Evolutionary conservation across 257 asterid genomes (phyloP).

Genomic region (Ehretia macrophylla): DNA sequence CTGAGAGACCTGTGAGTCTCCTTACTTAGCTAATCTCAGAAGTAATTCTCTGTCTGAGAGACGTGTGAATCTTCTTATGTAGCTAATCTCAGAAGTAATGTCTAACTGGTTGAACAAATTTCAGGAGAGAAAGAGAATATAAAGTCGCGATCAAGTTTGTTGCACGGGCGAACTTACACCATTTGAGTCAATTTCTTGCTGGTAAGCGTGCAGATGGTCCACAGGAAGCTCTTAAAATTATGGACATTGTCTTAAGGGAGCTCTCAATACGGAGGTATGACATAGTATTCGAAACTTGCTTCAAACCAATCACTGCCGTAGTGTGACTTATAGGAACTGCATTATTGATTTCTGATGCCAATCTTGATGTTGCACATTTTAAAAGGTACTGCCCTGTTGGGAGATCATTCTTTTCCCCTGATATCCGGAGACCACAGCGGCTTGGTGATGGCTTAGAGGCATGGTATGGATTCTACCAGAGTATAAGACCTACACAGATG

Average conservation of each 20-base stretch:
- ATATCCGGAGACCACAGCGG: slow-evolving; percentile 76
- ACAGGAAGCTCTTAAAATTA: slow-evolving; percentile 89
- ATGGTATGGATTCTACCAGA: slow-evolving; percentile 98
- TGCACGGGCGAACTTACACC: slow-evolving; percentile 82
- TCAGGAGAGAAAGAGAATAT: slow-evolving; percentile 80
- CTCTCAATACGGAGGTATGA: slow-evolving; percentile 70
- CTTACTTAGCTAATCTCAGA: not conserved
- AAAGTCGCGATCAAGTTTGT: slow-evolving; percentile 83
- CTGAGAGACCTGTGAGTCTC: too few relatives aligned
- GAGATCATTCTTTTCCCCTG: slow-evolving; percentile 89
- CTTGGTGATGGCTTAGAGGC: slow-evolving; percentile 98
- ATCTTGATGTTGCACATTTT: slow-evolving; percentile 6
- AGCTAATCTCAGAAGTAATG: not conserved
- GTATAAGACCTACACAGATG: slow-evolving; percentile 98
- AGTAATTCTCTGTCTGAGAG: not conserved
- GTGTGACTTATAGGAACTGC: not conserved
- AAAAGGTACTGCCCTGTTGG: slow-evolving; percentile 88
- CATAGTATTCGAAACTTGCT: not conserved
- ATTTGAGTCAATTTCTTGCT: slow-evolving; percentile 89
- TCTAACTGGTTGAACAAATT: slow-evolving; percentile 12
- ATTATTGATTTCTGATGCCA: not conserved
- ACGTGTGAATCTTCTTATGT: not conserved
- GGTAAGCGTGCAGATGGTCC: slow-evolving; percentile 95
- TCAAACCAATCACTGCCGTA: not conserved
- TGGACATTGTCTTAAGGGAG: slow-evolving; percentile 92